Evolutionary conservation across 768 basidiomycete species (phyloP), one percentile per base, ranked within the genome.

Genomic region (Boletales sp.): DNA sequence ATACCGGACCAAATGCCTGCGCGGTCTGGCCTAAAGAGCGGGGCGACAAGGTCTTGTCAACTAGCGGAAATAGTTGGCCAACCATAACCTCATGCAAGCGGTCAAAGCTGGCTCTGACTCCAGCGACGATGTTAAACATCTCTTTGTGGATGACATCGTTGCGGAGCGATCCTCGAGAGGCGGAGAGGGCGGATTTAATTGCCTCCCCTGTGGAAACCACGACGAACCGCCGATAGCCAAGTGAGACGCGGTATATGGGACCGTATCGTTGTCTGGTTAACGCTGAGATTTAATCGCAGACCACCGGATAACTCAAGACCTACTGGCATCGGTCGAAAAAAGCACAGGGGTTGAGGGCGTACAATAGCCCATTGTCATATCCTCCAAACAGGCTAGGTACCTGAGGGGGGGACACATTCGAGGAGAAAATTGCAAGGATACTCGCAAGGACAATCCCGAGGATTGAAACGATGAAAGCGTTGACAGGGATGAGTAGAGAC

Each of bases 301-400:
- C 10, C 9, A 0, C 15, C 2, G 1, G 31, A 32, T n/a, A 5
- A 31, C 17, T 13, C 15, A n/a, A 18, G 4, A 65, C 62, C 0
- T 48, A 64, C 63, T 51, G 63, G 58, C 63, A 64, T 46, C 25
- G 30, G 4, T 44, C 48, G 11, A 63, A 50, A 43, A 63, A 63
- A 0, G 10, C 42, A 6, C 49, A 15, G 12, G 60, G 63, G 18
- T 50, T 57, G 13, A 62, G 36, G 0, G 31, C 51, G 34, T 55
- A 56, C 2, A 48, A 28, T 15, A 62, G 5, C 8, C 49, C 57
- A 10, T 53, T 62, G 42, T 52, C 57, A 8, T 62, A 48, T 14
- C 60, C 60, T 0, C 45, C 53, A 2, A 62, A 34, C 2, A 57
- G 17, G 43, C 50, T 60, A 0, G 46, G 53, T 1, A 60, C 55